Evolutionary conservation across 2,329 filamentous ascomycete genomes (phyloP), one percentile per base, ranked within the genome.

Genomic region (Seiridium unicorne): DNA sequence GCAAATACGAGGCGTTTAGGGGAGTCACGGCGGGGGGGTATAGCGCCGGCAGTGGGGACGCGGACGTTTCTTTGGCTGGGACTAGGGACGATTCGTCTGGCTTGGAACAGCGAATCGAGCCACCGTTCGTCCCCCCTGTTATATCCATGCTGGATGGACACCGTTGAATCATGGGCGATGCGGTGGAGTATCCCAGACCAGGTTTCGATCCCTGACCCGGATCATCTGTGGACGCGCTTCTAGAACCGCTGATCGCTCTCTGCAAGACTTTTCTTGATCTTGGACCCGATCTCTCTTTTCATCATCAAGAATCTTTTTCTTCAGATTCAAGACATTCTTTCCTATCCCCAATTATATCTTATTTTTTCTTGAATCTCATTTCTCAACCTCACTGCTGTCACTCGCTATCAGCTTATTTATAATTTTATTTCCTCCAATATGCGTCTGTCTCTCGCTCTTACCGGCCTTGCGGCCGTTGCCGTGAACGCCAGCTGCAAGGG

Each of bases 391-490:
- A 26, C 44, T 38, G 44, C 55, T 44, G 44, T 38, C 55, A 13
- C 53, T 56, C 46, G 31, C 34, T 60, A 55, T 47, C 48, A 51
- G 57, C 49, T 60, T 60, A 35, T 55, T 53, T 36, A 49, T 62
- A 62, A 61, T 63, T 61, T n/a, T 46, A 26, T 57, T 38, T 34
- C 59, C 18, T 54, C 51, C 65, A 70, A 60, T 46, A 72, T 72
- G 70, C 70, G 67, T 65, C 65, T 72, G 54, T 61, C 69, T 53
- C 61, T 68, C 7, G 60, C 68, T 51, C 55, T 65, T 54, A 35
- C 67, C 53, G 68, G 64, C 55, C 64, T 71, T 40, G 67, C 66
- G 57, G 69, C 70, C 38, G 64, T 68, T 49, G 63, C 64, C 36
- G 62, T 62, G 55, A 55, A 61, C 60, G 60, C 60, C n/a, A 47